Conservation (phyloP, 768 basidiomycete genomes). For the Mycena maculata region DNA sequence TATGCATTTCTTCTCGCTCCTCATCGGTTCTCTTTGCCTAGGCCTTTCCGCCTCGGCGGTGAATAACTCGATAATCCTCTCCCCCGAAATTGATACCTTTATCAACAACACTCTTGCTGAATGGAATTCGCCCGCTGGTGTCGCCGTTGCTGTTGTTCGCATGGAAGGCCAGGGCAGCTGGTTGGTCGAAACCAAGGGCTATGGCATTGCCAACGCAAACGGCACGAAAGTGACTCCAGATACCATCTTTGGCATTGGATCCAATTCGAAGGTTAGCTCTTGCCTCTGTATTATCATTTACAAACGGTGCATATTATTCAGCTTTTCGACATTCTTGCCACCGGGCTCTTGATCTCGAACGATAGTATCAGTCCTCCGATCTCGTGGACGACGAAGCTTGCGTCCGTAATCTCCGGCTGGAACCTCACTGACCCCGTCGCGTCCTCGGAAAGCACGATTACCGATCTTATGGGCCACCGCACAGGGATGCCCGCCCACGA, state of each 20-base stretch:
- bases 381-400: slow-evolving; percentile 37
- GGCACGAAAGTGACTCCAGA: slow-evolving; percentile 5
- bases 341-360: not conserved
- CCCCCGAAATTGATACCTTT: no score
- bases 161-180: slow-evolving; percentile 22
- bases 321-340: not conserved
- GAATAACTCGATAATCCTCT: no score
- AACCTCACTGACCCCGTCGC: slow-evolving; percentile 38
- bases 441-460: slow-evolving; percentile 16
- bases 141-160: slow-evolving; percentile 30
- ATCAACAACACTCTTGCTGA: slow-evolving; percentile 26
- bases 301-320: not conserved
- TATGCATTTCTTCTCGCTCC: no score
- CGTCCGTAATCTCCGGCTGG: slow-evolving; percentile 36
- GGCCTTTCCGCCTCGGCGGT: no score
- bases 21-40: no score
- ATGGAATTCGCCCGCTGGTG: slow-evolving; percentile 30
- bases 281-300: not conserved
- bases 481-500: slow-evolving; percentile 40
- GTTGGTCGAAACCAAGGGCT: slow-evolving; percentile 36
- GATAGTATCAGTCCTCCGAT: slow-evolving; percentile 20
- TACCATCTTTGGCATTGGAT: slow-evolving; percentile 22
- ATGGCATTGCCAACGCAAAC: slow-evolving; percentile 18
- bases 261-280: slow-evolving; percentile 35
- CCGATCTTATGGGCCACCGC: slow-evolving; percentile 40